Percentiles rank a stretch among this genome's conserved stretches.
Evolutionary conservation across 352 stramenopile species (phyloP).

Genomic region (Globisporangium okanoganense): DNA sequence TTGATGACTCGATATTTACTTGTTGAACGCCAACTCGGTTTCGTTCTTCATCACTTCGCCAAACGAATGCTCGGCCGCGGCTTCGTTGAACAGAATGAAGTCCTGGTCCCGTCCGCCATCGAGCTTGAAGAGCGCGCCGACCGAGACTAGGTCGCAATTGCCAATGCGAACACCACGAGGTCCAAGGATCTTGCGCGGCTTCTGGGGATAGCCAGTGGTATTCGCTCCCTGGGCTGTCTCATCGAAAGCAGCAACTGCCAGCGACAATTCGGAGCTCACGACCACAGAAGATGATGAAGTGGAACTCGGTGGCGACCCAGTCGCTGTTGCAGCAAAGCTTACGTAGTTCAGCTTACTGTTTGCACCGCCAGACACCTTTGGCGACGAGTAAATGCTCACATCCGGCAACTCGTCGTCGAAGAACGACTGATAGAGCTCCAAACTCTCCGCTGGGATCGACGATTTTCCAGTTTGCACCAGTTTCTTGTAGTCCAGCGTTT

Average conservation of each 20-base stretch:
- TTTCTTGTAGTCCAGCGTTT: slow-evolving; percentile 66
- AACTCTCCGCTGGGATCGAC: slow-evolving; percentile 55
- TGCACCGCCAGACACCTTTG: slow-evolving; percentile 5
- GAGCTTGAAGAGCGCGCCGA: slow-evolving; percentile 74
- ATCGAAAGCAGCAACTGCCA: not conserved
- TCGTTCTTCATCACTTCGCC: slow-evolving; percentile 77
- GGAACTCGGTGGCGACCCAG: slow-evolving; percentile 8
- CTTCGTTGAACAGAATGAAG: slow-evolving; percentile 82
- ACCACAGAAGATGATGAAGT: slow-evolving; percentile 4
- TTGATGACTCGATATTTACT: slow-evolving; percentile 1
- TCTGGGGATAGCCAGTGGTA: slow-evolving; percentile 1
- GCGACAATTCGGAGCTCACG: not conserved
- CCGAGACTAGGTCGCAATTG: slow-evolving; percentile 51
- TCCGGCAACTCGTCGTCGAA: slow-evolving; percentile 67
- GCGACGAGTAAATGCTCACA: slow-evolving; percentile 42
- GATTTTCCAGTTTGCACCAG: slow-evolving; percentile 44
- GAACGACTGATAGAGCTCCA: slow-evolving; percentile 82
- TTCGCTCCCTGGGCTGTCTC: not conserved
- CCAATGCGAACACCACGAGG: slow-evolving; percentile 14
- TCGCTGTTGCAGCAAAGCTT: slow-evolving; percentile 19
- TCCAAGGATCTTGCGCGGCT: slow-evolving; percentile 20
- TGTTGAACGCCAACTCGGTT: slow-evolving; percentile 35
- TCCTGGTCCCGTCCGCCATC: slow-evolving; percentile 77
- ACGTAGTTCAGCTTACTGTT: slow-evolving; percentile 8
- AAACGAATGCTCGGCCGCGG: slow-evolving; percentile 62